Evolutionary conservation across 306 rosid species (phyloP).

Genomic region (Rubus idaeus): DNA sequence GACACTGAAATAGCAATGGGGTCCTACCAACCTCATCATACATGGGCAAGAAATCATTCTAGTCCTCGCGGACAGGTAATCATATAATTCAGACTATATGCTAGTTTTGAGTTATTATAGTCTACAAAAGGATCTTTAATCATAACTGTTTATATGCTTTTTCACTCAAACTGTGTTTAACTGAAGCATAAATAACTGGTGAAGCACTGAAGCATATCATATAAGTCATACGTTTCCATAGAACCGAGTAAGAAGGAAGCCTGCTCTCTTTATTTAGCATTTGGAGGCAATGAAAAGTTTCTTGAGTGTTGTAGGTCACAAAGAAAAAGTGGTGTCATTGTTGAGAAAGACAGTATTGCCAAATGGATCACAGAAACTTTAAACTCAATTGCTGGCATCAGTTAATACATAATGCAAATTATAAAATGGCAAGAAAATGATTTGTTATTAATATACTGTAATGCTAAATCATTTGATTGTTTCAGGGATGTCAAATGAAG

Average conservation of each 20-base stretch:
- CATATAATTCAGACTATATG: neutral
- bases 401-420: neutral
- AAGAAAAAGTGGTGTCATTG: too few relatives aligned
- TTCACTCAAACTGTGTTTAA: neutral
- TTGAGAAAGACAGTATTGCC: too few relatives aligned
- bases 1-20: constrained; percentile 99
- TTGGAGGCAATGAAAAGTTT: neutral
- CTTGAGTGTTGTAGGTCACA: too few relatives aligned
- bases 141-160: neutral
- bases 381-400: too few relatives aligned
- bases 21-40: constrained; percentile 76
- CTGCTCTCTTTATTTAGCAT: neutral
- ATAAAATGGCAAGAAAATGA: neutral
- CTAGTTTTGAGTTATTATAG: neutral
- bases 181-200: neutral
- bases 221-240: neutral
- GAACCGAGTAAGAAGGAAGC: neutral
- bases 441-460: neutral
- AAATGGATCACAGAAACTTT: too few relatives aligned
- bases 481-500: neutral
- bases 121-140: neutral
- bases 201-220: neutral
- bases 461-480: neutral
- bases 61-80: constrained; percentile 83
- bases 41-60: constrained; percentile 67